Evolutionary conservation across 345 rosid genomes (phyloP).

Genomic region (Alliaria petiolata): DNA sequence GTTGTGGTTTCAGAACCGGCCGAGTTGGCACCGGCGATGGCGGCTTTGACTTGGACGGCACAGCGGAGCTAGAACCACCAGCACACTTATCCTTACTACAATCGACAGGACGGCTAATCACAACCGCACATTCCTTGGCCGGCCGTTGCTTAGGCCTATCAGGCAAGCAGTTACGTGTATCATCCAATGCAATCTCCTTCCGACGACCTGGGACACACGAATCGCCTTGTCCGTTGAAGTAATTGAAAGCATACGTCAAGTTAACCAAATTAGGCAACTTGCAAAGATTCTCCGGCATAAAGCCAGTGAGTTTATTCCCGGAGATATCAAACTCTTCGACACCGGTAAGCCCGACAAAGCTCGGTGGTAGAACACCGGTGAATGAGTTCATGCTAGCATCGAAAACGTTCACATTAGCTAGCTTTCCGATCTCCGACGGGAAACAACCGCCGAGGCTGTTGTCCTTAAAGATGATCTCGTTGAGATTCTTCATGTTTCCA

Average conservation of each 20-base stretch:
- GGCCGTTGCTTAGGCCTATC: conserved; percentile 46
- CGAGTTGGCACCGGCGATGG: conserved; percentile 17
- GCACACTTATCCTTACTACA: conserved; percentile 60
- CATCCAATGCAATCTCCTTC: conserved; percentile 39
- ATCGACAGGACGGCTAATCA: conserved; percentile 54
- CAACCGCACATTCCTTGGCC: conserved; percentile 37
- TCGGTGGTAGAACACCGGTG: conserved; percentile 43
- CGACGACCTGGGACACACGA: conserved; percentile 37
- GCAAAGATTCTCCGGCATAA: conserved; percentile 49
- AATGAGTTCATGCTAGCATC: conserved; percentile 56
- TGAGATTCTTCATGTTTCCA: conserved; percentile 58
- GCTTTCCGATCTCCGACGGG: conserved; percentile 57
- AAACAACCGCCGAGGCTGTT: conserved; percentile 70
- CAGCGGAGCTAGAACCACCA: conserved; percentile 17
- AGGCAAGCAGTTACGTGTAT: conserved; percentile 48
- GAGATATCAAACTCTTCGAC: conserved; percentile 44
- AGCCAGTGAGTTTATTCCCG: conserved; percentile 57
- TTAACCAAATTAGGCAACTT: conserved; percentile 48
- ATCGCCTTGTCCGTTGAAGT: conserved; percentile 46
- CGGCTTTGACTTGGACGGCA: neutral
- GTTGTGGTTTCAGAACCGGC: conserved; percentile 13
- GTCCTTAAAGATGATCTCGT: conserved; percentile 53
- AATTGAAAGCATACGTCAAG: conserved; percentile 56
- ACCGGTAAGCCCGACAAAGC: conserved; percentile 33
- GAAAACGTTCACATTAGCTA: conserved; percentile 47